These are phyloP conservation scores for Shiraia bambusicola DNA, from an alignment of 2,329 filamentous ascomycete genomes.

Conservation along the genomic window DNA sequence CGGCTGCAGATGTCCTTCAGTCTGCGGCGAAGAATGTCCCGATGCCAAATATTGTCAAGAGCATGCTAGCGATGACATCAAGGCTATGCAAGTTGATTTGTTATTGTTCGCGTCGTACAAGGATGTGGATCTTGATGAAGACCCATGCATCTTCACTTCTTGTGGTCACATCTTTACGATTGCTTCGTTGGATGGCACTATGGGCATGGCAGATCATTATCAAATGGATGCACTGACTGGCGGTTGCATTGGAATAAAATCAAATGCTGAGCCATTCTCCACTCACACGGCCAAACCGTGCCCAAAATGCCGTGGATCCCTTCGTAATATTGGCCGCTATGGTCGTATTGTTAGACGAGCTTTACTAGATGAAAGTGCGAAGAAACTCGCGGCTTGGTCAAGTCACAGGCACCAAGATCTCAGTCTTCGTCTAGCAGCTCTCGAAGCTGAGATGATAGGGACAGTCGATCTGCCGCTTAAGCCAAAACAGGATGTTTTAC, in stretches of 20 bases:
- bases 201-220: not conserved
- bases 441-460: constrained; percentile 4
- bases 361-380: not conserved
- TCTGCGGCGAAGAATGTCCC: not conserved
- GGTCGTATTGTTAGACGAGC: not conserved
- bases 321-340: not conserved
- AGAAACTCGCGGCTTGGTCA: not conserved
- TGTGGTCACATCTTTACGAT: not conserved
- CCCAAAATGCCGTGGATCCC: not conserved
- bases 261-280: not conserved
- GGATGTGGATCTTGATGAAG: not conserved
- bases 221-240: not conserved
- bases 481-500: no score
- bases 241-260: not conserved
- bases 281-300: not conserved
- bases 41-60: not conserved
- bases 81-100: not conserved
- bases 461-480: no score
- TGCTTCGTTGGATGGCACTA: not conserved
- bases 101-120: not conserved
- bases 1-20: not conserved
- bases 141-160: not conserved
- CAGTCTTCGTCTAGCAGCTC: not conserved
- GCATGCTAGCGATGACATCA: not conserved
- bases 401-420: not conserved